Base-by-base conservation (phyloP, 2,329 filamentous ascomycete genomes). In the Paraphaeosphaeria minitans region DNA sequence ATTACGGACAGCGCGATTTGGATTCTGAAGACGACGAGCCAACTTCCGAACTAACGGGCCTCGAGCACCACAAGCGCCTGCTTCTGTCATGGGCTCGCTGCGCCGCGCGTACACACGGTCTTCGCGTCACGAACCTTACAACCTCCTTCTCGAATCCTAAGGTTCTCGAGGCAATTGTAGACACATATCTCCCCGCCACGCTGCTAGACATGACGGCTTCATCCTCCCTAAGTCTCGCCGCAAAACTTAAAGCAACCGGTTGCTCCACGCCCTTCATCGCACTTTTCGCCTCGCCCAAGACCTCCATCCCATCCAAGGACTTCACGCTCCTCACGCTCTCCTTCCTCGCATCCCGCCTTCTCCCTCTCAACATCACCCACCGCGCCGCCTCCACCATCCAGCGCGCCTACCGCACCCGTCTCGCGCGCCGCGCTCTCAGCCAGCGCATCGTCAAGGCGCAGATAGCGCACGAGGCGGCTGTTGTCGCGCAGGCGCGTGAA, bases 311-410 rank as follows among this genome's bases (percentile, higher is more conserved):
- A 13, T 81, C 83, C 56, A 76, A 77, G 27, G 80, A 83, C 63
- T 87, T 85, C 61, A 85, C 83, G 0, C 69, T 87, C 27, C 81
- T 83, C 2, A 81, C 83, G 2, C 80, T 89, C 8, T 80, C 85
- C 4, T 87, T 87, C 69, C 80, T 89, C 6, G 85, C 84, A 43
- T 86, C 84, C 4, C 80, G 85, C 42, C 75, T 88, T 1, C 76
- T 88, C 3, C 80, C 82, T 0, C 78, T 84, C 6, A 80, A 81
- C 1, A 78, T 78, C 56, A 75, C 74, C 13, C 76, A 80, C 57
- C 80, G 81, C 45, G 85, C 85, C 2, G 84, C 85, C 0, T 69
- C 76, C 2, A 76, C 77, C 0, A 79, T 89, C 16, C 85, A 88
- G 66, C 75, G 76, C 16, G 77, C 78, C 7, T 87, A 81, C 76